Evolutionary conservation across 2,329 filamentous ascomycete genomes (phyloP), one percentile per base, ranked within the genome.

Genomic region (Kalmusia sp.): DNA sequence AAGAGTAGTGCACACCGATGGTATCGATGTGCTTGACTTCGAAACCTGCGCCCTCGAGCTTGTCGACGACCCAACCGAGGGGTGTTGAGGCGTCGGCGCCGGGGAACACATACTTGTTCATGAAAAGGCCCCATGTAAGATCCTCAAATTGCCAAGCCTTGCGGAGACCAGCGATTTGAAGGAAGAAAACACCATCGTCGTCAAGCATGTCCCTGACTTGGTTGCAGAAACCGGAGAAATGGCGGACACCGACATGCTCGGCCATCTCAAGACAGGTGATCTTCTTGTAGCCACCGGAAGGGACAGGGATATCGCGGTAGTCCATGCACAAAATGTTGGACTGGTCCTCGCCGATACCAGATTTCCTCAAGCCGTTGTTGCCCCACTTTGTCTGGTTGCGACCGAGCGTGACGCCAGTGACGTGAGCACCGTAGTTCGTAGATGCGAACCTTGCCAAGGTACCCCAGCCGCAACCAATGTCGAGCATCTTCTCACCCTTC

Each of bases 51-150:
- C 84, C 87, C 80, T 99, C 95, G 17, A 97, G 85, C 72, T 87
- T 87, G 76, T 92, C 87, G 65, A 96, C 82, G 68, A 95, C 91
- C 78, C 88, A 95, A 64, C 91, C 92, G 43, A 99, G 87, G 46
- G 95, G 95, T 53, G 92, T 96, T 37, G 91, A 96, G 47, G 95
- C 95, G 73, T 98, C 95, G 46, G 95, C 95, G 73, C 95, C 95
- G 28, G 93, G 95, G 85, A 98, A 98, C 76, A 98, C 84, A 78
- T 98, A 96, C 82, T 96, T 97, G 88, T 98, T 98, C 92, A 98
- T 96, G 85, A 97, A 98, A 40, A 98, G 84, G 74, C 95, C 95
- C 95, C 95, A 98, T 76, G 93, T 90, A 46, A 97, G 85, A 79
- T 98, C 93, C 82, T 98, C 93, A 72, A 96, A 98, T 78, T 98